Percentiles rank a stretch among this genome's conserved stretches.
phyloP scores from a whole-genome alignment of 441 rosid species.

The Viola pubescens region DNA sequence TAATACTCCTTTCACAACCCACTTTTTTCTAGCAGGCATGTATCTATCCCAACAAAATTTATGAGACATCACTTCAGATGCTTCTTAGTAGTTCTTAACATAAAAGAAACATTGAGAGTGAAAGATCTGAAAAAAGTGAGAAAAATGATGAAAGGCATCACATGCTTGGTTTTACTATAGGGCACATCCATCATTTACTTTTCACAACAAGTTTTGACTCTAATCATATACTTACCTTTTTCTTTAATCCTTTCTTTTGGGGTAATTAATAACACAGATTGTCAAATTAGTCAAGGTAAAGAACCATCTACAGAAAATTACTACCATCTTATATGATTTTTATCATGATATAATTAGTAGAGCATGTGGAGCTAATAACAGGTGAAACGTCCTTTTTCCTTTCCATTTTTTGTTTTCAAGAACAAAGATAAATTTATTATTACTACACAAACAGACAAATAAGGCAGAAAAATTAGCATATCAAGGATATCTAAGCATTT shows the following conservation, averaged over 20 bases:
- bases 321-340: no score
- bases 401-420: neutral
- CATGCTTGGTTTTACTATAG: slow-evolving; percentile 24
- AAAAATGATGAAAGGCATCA: slow-evolving; percentile 15
- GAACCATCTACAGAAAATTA: no score
- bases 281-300: no score
- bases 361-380: neutral
- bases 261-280: no score
- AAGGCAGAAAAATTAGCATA: no score
- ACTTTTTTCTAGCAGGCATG: neutral
- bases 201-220: slow-evolving; percentile 7
- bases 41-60: neutral
- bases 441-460: no score
- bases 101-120: neutral
- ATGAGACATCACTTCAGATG: neutral
- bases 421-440: no score
- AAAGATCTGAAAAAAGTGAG: slow-evolving; percentile 18
- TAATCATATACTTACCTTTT: slow-evolving; percentile 3
- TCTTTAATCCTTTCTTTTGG: neutral
- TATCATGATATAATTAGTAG: neutral
- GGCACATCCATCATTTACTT: slow-evolving; percentile 17
- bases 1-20: neutral
- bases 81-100: no score
- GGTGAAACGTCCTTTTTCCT: neutral
- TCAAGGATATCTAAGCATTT: no score